These are phyloP conservation scores for Phytopythium cucurbitacearum DNA, from an alignment of 352 stramenopile species.

Conservation along the genomic window DNA sequence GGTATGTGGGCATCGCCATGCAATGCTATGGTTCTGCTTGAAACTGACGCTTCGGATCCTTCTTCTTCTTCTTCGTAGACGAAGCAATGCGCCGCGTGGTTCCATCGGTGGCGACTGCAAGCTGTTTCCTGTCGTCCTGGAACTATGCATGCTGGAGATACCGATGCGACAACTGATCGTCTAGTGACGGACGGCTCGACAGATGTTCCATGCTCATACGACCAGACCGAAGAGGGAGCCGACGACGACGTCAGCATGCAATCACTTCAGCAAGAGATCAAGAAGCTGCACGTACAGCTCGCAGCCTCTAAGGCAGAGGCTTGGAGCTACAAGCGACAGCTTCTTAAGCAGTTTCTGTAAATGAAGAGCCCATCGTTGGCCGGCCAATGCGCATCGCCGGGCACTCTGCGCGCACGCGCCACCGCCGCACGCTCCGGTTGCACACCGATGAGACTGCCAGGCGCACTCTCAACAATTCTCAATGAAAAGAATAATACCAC, in stretches of 20 bases:
- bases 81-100: conserved; percentile 30
- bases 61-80: conserved; percentile 13
- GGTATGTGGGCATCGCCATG: conserved; percentile 13
- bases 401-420: too few relatives aligned
- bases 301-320: conserved; percentile 64
- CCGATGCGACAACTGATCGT: too few relatives aligned
- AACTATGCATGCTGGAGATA: background rate
- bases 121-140: too few relatives aligned
- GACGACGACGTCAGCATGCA: conserved; percentile 22
- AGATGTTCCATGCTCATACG: background rate
- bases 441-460: too few relatives aligned
- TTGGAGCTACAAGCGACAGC: conserved; percentile 72
- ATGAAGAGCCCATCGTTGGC: too few relatives aligned
- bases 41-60: background rate
- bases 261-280: conserved; percentile 58
- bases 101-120: conserved; percentile 27
- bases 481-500: too few relatives aligned
- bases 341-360: conserved; percentile 68
- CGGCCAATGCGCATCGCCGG: too few relatives aligned
- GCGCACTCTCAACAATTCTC: background rate
- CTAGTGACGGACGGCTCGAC: background rate
- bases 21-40: background rate
- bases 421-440: too few relatives aligned
- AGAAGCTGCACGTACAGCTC: conserved; percentile 62
- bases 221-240: conserved; percentile 2